Conservation (phyloP, 2,329 filamentous ascomycete species). For the Fusarium sp. region DNA sequence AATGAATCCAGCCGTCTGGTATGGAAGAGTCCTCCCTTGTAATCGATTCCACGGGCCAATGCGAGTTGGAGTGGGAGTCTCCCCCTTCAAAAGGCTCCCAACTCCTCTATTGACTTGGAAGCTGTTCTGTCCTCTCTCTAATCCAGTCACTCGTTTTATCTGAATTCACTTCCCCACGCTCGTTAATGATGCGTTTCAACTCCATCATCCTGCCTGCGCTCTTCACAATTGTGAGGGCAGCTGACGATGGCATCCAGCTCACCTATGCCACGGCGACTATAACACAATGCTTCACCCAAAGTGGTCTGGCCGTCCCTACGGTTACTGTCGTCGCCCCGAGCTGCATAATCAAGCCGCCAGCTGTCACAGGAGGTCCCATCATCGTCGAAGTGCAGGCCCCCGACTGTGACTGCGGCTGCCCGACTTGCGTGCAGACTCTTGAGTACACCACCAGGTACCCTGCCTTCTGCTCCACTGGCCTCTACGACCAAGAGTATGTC, state of each 20-base stretch:
- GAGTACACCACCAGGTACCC: slow-evolving; percentile 25
- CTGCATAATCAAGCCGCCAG: slow-evolving; percentile 15
- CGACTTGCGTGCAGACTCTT: slow-evolving; percentile 30
- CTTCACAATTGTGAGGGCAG: neutral
- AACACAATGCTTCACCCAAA: slow-evolving; percentile 27
- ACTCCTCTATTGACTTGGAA: too few relatives aligned
- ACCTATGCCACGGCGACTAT: slow-evolving; percentile 30
- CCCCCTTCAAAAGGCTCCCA: neutral
- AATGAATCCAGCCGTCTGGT: neutral
- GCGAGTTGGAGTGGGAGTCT: neutral
- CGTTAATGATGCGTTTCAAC: slow-evolving; percentile 16
- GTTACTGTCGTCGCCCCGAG: slow-evolving; percentile 4
- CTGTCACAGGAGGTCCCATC: slow-evolving; percentile 26
- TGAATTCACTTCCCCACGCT: neutral
- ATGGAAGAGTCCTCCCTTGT: neutral
- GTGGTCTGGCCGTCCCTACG: neutral
- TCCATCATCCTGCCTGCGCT: slow-evolving; percentile 14
- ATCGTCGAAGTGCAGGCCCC: slow-evolving; percentile 31
- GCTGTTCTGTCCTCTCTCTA: neutral
- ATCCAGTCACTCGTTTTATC: slow-evolving; percentile 18
- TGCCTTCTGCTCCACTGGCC: slow-evolving; percentile 24
- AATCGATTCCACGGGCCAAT: neutral
- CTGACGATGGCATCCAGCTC: slow-evolving; percentile 13
- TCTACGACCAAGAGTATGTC: slow-evolving; percentile 32
- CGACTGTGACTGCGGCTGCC: slow-evolving; percentile 34